Evolutionary conservation across 345 rosid genomes (phyloP), one percentile per base, ranked within the genome.

Genomic region (Arabidopsis suecica): DNA sequence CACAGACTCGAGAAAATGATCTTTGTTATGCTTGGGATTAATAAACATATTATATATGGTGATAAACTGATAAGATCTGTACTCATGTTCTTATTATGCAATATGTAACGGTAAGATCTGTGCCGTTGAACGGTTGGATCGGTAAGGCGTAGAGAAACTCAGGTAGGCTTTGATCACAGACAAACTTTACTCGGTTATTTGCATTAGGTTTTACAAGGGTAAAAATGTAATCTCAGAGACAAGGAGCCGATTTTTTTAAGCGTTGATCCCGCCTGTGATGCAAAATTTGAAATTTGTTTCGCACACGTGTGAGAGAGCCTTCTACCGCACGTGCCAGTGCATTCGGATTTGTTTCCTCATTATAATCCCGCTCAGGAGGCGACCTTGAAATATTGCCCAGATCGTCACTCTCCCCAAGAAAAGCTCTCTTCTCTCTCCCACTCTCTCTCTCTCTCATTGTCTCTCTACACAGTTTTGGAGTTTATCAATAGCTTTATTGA

Each of bases 301-400:
- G 3, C 30, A 68, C 69, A 75, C 69, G 11, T 28, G 62, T 22
- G 80, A 45, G 62, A 34, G 37, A 44, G 48, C 4, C 4, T 11
- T 13, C 40, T 6, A 7, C 61, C 53, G 60, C 71, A 77, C 75
- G 71, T 77, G 80, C 60, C 4, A 61, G 3, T 37, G 14, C 10
- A 36, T 61, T 61, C 11, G 64, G 64, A 41, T 53, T 61, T 51
- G 56, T 32, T 68, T 23, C 55, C 65, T 9, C 71, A 10, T 47
- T 77, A 70, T 44, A 77, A 63, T 77, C 80, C 80, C 80, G 75
- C 76, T 70, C 73, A 67, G 2, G 78, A 74, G 67, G 25, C 30
- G 41, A 37, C 59, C 67, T 65, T 75, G 6, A 49, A 50, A 58
- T 61, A 66, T 13, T 18, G 54, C 68, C 78, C 78, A 75, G 60